Evolutionary conservation across 495 filamentous ascomycete genomes (phyloP), one percentile per base, ranked within the genome.

Genomic region (Penicillium verhagenii): DNA sequence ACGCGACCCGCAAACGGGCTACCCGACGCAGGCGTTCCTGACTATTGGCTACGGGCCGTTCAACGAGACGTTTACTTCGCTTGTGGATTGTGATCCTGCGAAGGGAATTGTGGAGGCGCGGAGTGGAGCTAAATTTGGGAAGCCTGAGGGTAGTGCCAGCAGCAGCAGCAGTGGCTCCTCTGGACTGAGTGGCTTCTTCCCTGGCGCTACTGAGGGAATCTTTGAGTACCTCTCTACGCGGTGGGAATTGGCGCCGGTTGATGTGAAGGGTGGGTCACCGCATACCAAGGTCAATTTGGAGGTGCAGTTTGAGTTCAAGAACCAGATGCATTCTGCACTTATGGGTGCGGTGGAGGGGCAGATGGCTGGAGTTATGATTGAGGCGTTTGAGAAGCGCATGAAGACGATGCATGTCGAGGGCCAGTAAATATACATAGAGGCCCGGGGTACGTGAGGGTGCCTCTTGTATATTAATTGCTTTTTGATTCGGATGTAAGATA

Each of bases 361-460:
- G 72, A 86, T 96, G 63, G 93, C 89, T 21, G 82, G 80, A 10
- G 75, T 88, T 47, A 94, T 98, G 92, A 87, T 98, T 63, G 84
- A 88, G 73, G 94, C 94, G 25, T 98, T 97, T 79, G 92, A 96
- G 78, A 80, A 79, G 75, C 77, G 90, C 65, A 89, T 89, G 37
- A 74, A 76, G 72, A 75, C 80, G 59, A 69, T 87, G 58, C 79
- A 82, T 48, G 53, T 53, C 18, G 51, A 50, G 44, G 52, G 57
- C 23, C 63, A 54, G 25, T 66, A 64, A 31, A 48, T 10, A 19
- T 42, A 35, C 1, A 19, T 42, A 35, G 7, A 20, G 2, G 16
- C 18, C 18, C 21, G 43, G 6, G 25, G 19, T 20, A 3, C 23
- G 47, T 11, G 23, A n/a, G n/a, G n/a, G n/a, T n/a, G n/a, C n/a